Base-by-base conservation (phyloP, 1,284 basidiomycete species). In the Tausonia pullulans region DNA sequence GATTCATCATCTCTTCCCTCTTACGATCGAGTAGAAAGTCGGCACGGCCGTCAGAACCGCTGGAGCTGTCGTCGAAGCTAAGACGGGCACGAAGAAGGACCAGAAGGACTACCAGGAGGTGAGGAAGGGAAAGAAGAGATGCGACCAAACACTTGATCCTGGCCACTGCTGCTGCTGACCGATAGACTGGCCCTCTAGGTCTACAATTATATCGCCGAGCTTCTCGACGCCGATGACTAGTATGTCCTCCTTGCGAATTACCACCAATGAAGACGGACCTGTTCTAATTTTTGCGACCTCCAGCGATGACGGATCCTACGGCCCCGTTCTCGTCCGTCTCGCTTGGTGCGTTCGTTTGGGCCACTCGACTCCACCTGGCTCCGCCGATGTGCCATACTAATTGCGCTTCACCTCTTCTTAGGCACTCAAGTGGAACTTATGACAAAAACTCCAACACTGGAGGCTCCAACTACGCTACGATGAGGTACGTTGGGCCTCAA, bases 341-440 rank as follows among this genome's bases (percentile, higher is more conserved):
- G 94, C 93, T 43, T 97, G 94, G 64, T 64, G n/a, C 41, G 63
- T 60, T 41, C 45, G 2, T 5, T 40, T 10, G 27, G 27, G 27
- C 27, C 27, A 27, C 27, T 46, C 41, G 44, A 5, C 16, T 6
- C 43, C 11, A 14, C 14, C 8, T n/a, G 8, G 49, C 40, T 10
- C 43, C 43, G 40, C 14, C 41, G 7, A 43, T 49, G 7, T 5
- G 5, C 61, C 61, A 41, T 41, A n/a, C 14, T 53, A 16, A 41
- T 50, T 16, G 5, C 39, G 5, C 6, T 53, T 39, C 13, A 7
- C 90, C 93, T 75, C 84, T 97, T 64, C 93, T 91, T 45, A 97
- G 94, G 90, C 91, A 94, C 76, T 75, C 86, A 10, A 88, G 89
- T 58, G 94, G 94, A 60, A 97, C 94, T 0, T 94, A 88, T 73